phyloP scores from a whole-genome alignment of 2,329 filamentous ascomycete species.

The Claviceps cyperi region DNA sequence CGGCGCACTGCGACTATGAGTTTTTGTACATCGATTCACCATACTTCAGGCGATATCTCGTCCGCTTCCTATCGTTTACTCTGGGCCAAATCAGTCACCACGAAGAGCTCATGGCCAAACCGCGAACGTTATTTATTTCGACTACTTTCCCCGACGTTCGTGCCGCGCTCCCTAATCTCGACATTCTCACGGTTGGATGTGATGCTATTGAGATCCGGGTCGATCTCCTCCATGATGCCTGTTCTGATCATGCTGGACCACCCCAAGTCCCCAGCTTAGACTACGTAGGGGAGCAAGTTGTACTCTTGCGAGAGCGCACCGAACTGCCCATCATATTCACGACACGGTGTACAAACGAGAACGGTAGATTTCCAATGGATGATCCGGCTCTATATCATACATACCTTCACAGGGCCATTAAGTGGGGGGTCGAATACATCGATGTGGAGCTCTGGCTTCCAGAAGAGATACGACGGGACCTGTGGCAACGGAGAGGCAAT shows the following conservation, averaged over 20 bases:
- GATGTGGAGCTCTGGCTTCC: constrained; percentile 82
- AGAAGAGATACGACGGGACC: constrained; percentile 52
- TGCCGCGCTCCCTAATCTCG: constrained; percentile 68
- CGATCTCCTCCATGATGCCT: constrained; percentile 62
- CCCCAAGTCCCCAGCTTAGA: constrained; percentile 60
- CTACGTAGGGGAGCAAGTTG: constrained; percentile 77
- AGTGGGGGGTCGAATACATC: constrained; percentile 83
- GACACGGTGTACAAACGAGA: constrained; percentile 66
- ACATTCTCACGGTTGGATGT: constrained; percentile 74
- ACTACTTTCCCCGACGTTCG: constrained; percentile 80
- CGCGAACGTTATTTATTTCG: constrained; percentile 70
- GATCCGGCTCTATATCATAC: constrained; percentile 60
- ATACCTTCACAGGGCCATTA: constrained; percentile 70
- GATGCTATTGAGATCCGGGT: constrained; percentile 78
- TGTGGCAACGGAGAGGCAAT: constrained; percentile 58
- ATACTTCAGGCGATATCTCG: constrained; percentile 60
- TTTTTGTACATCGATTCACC: constrained; percentile 65
- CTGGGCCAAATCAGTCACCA: constrained; percentile 69
- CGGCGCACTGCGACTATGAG: constrained; percentile 64
- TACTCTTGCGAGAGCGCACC: constrained; percentile 68
- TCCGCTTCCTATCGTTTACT: constrained; percentile 65
- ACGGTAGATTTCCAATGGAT: constrained; percentile 74
- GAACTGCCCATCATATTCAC: constrained; percentile 87
- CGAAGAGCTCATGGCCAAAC: constrained; percentile 61
- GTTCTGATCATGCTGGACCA: constrained; percentile 40